phyloP scores from a whole-genome alignment of 164 flowering plant genomes.

The Sedum album region DNA sequence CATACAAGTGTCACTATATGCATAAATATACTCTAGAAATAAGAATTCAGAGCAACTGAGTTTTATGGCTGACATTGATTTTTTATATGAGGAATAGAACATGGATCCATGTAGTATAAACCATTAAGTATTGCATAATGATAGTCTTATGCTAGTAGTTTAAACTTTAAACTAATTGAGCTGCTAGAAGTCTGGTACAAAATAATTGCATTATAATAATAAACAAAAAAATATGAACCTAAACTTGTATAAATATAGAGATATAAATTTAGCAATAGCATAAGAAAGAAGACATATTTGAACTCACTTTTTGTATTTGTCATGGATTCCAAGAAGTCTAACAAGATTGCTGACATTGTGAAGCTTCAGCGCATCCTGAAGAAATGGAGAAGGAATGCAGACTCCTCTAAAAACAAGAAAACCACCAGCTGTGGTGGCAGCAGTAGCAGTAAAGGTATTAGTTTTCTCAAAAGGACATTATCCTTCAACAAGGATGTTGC shows the following conservation, averaged over 20 bases:
- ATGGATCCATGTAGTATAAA: background rate
- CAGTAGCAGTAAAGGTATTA: background rate
- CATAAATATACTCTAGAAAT: background rate
- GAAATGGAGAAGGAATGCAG: background rate
- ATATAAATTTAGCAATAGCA: background rate
- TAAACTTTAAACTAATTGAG: background rate
- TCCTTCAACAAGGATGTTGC: background rate
- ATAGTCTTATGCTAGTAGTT: background rate
- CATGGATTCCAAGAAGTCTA: conserved; percentile 32
- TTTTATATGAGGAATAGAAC: conserved; percentile 1
- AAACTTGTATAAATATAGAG: background rate
- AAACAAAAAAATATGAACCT: background rate
- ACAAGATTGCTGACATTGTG: conserved; percentile 85
- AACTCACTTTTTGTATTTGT: background rate
- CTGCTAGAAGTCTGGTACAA: background rate
- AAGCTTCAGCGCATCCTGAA: conserved; percentile 32
- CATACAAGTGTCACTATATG: background rate
- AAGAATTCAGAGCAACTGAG: background rate
- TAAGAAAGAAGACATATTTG: background rate
- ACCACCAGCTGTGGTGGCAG: background rate
- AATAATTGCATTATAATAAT: background rate
- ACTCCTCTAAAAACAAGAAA: conserved; percentile 27
- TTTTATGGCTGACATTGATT: background rate
- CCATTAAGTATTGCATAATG: background rate
- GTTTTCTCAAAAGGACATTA: background rate